phyloP scores from a whole-genome alignment of 306 rosid species.

The Ormosia emarginata region DNA sequence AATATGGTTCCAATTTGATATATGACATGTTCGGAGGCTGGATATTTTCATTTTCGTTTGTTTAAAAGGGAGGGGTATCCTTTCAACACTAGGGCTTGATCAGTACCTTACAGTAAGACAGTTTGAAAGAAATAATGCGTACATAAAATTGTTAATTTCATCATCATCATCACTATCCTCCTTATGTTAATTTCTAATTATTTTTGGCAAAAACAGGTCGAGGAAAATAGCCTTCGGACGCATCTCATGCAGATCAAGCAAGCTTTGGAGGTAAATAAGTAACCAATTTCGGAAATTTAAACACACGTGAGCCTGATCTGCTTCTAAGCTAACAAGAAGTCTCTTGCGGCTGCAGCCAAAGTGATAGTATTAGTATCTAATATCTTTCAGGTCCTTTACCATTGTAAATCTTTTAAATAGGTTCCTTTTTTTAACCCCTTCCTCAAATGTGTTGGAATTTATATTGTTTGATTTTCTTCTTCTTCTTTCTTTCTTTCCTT shows the following conservation, averaged over 20 bases:
- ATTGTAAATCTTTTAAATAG: constrained; percentile 45
- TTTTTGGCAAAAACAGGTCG: constrained; percentile 54
- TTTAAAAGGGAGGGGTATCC: not conserved
- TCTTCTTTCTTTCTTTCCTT: not conserved
- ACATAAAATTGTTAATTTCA: not conserved
- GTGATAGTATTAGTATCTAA: constrained; percentile 20
- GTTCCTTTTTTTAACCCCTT: not conserved
- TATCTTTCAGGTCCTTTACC: constrained; percentile 28
- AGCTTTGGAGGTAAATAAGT: constrained; percentile 41
- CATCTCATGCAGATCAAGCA: constrained; percentile 73
- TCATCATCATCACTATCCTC: not conserved
- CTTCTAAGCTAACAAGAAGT: constrained; percentile 37
- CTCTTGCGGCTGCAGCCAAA: constrained; percentile 38
- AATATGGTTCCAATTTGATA: not conserved
- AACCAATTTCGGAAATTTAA: constrained; percentile 39
- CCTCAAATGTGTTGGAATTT: constrained; percentile 28
- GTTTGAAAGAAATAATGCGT: not conserved
- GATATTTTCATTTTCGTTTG: not conserved
- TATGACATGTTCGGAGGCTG: not conserved
- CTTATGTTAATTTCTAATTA: constrained; percentile 16
- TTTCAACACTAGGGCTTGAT: not conserved
- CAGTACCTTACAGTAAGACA: not conserved
- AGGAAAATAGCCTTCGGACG: constrained; percentile 82
- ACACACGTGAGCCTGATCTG: constrained; percentile 39
- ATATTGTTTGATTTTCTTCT: constrained; percentile 18